Conservation (phyloP, 495 filamentous ascomycete genomes). For the Aspergillus biplanus region DNA sequence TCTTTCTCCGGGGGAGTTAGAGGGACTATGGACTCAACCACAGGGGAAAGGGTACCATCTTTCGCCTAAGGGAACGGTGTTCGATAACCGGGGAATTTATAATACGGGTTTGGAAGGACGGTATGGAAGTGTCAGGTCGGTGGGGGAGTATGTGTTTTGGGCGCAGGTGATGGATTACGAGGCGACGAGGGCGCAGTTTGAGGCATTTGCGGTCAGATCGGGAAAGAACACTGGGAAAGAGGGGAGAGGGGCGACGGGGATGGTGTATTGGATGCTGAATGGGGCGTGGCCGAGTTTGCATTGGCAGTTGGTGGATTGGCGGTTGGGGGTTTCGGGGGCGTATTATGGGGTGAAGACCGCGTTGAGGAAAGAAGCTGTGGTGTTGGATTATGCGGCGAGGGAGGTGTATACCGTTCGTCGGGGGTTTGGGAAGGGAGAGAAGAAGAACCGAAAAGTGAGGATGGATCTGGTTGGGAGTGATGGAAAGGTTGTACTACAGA, state of each 20-base stretch:
- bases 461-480: constrained; percentile 53
- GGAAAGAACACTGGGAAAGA: constrained; percentile 32
- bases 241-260: constrained; percentile 56
- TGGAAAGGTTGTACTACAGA: constrained; percentile 45
- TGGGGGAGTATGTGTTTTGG: constrained; percentile 60
- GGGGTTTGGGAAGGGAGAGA: constrained; percentile 42
- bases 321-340: constrained; percentile 58
- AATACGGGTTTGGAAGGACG: constrained; percentile 57
- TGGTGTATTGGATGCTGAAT: constrained; percentile 73
- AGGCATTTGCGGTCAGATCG: constrained; percentile 57
- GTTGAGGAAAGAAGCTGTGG: constrained; percentile 57
- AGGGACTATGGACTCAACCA: constrained; percentile 58
- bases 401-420: constrained; percentile 61
- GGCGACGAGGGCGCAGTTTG: constrained; percentile 62
- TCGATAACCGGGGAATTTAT: constrained; percentile 59
- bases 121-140: constrained; percentile 52
- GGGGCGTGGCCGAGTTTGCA: constrained; percentile 67
- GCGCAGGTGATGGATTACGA: constrained; percentile 67
- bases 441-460: constrained; percentile 35
- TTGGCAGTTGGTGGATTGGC: constrained; percentile 70
- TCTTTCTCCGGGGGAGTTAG: constrained; percentile 51
- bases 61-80: constrained; percentile 55
- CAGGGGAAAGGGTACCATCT: constrained; percentile 62
- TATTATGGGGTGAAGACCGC: constrained; percentile 64
- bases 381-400: constrained; percentile 53